A percentile compares a stretch with the other conserved stretches of the same genome.
Conservation (phyloP, 1,284 basidiomycete species). For the Chalciporus piperatoides region DNA sequence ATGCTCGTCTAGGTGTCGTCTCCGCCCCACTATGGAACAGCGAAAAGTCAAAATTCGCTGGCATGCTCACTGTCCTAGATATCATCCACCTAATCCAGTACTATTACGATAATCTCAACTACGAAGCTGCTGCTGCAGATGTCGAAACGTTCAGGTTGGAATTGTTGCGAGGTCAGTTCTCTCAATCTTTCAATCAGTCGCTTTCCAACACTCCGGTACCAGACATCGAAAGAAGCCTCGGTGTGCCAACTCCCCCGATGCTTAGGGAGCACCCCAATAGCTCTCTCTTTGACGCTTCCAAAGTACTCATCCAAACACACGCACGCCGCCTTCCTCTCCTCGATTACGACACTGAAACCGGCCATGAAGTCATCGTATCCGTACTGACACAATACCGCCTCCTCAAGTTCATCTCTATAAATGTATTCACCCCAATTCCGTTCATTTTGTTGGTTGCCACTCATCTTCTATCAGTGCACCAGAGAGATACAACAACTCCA, state of each 20-base stretch:
- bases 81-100: conserved; percentile 97
- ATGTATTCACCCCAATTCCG: conserved; percentile 53
- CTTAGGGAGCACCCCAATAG: conserved; percentile 86
- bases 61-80: conserved; percentile 95
- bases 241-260: conserved; percentile 90
- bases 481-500: conserved; percentile 77
- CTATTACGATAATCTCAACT: conserved; percentile 85
- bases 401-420: conserved; percentile 98
- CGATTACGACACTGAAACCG: conserved; percentile 91
- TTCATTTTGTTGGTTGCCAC: conserved; percentile 8
- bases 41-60: conserved; percentile 83
- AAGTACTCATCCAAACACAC: conserved; percentile 91
- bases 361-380: conserved; percentile 92
- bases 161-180: conserved; percentile 70
- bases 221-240: conserved; percentile 94
- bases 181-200: conserved; percentile 7
- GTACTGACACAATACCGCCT: conserved; percentile 98
- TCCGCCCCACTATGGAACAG: conserved; percentile 99
- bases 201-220: conserved; percentile 15
- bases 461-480: conserved; percentile 46
- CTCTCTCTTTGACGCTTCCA: conserved; percentile 89
- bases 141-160: conserved; percentile 95
- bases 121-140: conserved; percentile 85
- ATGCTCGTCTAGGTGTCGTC: conserved; percentile 71
- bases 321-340: conserved; percentile 93